A percentile compares a stretch with the other conserved stretches of the same genome.
Evolutionary conservation across 352 stramenopile genomes (phyloP).

Genomic region (Globisporangium lucens): DNA sequence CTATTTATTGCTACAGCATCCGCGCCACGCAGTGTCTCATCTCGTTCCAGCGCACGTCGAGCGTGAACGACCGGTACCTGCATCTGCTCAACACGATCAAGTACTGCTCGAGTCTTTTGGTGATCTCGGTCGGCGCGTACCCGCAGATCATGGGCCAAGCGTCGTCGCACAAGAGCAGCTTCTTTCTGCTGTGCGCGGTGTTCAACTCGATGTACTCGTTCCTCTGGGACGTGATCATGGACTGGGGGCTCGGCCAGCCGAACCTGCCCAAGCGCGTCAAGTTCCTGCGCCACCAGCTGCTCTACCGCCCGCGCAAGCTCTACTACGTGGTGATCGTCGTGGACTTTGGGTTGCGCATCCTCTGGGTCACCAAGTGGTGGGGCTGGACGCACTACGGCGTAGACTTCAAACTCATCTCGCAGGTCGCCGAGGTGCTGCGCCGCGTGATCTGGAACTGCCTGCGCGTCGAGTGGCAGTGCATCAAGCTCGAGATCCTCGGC

Average conservation of each 20-base stretch:
- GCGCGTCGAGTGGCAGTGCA: constrained; percentile 91
- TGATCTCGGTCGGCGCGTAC: constrained; percentile 75
- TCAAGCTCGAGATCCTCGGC: constrained; percentile 69
- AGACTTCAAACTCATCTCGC: constrained; percentile 79
- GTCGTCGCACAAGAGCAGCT: constrained; percentile 47
- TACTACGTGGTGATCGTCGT: constrained; percentile 93
- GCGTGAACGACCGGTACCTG: constrained; percentile 70
- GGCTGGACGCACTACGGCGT: constrained; percentile 71
- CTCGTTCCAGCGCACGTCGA: constrained; percentile 70
- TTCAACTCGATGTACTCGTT: constrained; percentile 97
- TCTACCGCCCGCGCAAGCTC: constrained; percentile 50
- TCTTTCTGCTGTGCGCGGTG: constrained; percentile 77
- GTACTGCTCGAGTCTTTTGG: constrained; percentile 76
- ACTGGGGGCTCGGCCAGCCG: constrained; percentile 92
- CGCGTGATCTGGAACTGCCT: constrained; percentile 93
- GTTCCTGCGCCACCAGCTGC: constrained; percentile 67
- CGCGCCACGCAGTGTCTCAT: constrained; percentile 79
- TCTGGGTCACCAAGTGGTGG: constrained; percentile 93
- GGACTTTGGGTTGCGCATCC: constrained; percentile 93
- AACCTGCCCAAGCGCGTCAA: constrained; percentile 34
- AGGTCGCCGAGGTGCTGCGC: constrained; percentile 91
- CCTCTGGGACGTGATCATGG: constrained; percentile 97
- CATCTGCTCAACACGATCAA: constrained; percentile 86
- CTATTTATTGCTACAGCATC: constrained; percentile 34
- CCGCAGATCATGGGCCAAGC: constrained; percentile 62